Evolutionary conservation across 2,329 filamentous ascomycete species (phyloP).

Genomic region (Rachicladosporium sp.): DNA sequence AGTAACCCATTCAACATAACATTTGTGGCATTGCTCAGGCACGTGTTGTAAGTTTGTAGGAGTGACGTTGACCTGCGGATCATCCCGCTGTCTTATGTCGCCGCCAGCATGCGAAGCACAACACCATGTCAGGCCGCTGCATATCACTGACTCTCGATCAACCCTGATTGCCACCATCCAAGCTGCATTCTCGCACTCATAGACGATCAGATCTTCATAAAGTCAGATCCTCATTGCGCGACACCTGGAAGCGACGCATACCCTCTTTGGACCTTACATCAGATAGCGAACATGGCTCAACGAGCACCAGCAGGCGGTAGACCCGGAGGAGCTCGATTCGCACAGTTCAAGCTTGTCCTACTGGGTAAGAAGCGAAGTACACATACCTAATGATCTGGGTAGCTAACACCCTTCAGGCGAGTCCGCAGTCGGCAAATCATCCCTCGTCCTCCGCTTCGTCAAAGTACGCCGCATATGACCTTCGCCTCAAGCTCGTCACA

Average conservation of each 20-base stretch:
- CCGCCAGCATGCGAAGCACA: too few species aligned
- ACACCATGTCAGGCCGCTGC: too few species aligned
- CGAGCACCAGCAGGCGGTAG: conserved; percentile 62
- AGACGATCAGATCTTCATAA: neutral
- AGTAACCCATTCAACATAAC: too few species aligned
- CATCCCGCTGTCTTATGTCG: too few species aligned
- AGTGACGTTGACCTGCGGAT: too few species aligned
- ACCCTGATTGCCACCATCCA: neutral
- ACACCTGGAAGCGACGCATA: too few species aligned
- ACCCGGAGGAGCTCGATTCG: conserved; percentile 63
- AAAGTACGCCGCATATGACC: conserved; percentile 50
- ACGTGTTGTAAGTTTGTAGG: too few species aligned
- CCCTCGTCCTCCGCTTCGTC: conserved; percentile 92
- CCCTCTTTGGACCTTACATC: neutral
- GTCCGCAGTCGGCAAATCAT: conserved; percentile 99
- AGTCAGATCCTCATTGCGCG: too few species aligned
- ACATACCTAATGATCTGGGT: neutral
- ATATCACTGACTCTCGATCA: too few species aligned
- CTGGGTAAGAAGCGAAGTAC: conserved; percentile 52
- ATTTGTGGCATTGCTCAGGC: too few species aligned
- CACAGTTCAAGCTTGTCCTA: conserved; percentile 97
- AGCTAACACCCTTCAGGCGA: conserved; percentile 54
- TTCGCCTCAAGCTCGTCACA: neutral
- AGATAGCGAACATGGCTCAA: conserved; percentile 61
- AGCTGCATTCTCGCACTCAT: neutral